Conservation (phyloP, 164 flowering plant species). For the Macadamia integrifolia region DNA sequence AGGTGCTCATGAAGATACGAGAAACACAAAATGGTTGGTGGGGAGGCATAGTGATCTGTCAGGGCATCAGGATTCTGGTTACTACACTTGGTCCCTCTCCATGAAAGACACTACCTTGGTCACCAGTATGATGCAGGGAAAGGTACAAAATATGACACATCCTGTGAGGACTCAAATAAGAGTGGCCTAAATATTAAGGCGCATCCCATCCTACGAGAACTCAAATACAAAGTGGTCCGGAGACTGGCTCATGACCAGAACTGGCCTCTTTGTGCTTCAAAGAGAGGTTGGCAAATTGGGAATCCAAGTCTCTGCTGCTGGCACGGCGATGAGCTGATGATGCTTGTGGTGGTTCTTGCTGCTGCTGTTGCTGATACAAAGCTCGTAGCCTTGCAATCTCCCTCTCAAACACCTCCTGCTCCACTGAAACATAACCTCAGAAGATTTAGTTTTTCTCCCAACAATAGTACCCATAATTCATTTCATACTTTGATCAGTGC, state of each 20-base stretch:
- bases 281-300: slow-evolving; percentile 70
- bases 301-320: slow-evolving; percentile 73
- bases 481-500: too few species aligned
- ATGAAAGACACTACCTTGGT: not conserved
- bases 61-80: not conserved
- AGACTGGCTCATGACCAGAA: slow-evolving; percentile 41
- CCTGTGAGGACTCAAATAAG: slow-evolving; percentile 8
- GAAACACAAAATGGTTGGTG: slow-evolving; percentile 1
- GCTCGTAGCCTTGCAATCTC: slow-evolving; percentile 70
- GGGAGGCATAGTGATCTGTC: not conserved
- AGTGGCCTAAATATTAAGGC: too few species aligned
- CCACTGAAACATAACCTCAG: slow-evolving; percentile 49
- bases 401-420: slow-evolving; percentile 93
- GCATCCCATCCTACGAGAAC: not conserved
- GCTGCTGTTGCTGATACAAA: slow-evolving; percentile 35
- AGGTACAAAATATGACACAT: not conserved
- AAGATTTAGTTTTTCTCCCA: slow-evolving; percentile 2
- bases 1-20: slow-evolving; percentile 36
- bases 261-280: slow-evolving; percentile 53
- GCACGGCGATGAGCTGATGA: slow-evolving; percentile 52
- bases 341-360: slow-evolving; percentile 14
- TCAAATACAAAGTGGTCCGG: slow-evolving; percentile 49
- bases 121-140: not conserved
- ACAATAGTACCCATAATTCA: not conserved
- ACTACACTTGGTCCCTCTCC: not conserved